Evolutionary conservation across 305 asterid genomes (phyloP), one percentile per base, ranked within the genome.

Genomic region (Salvia sclarea): DNA sequence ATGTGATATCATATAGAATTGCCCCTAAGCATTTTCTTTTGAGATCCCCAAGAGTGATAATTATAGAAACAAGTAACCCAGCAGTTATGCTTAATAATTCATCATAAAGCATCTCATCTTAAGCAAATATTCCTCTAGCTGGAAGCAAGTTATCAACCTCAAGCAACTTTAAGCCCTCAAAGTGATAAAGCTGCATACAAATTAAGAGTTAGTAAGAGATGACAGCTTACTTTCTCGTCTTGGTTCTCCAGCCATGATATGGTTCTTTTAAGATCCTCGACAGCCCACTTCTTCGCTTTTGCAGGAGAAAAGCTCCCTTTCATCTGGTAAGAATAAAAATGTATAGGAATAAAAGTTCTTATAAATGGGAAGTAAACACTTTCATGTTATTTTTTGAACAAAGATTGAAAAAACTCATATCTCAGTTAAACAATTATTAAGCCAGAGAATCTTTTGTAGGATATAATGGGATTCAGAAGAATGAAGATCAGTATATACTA

Each of bases 251-350:
- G 89, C 98, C 97, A 93, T 59, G 84, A 80, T 57, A 87, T 64
- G 33, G 96, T 93, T 72, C 82, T 85, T 57, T 72, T 75, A 54
- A 90, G 82, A 82, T 93, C 98, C 66, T 85, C 90, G 43, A 60
- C 49, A 55, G 97, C 98, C 97, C 98, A 93, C 73, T 82, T 85
- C 83, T 88, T 88, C 56, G 82, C 91, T 81, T 75, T 77, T 60
- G 84, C 72, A 52, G 92, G 86, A 76, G 89, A 74, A 78, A 90
- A 85, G 12, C 40, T 38, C 58, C 85, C 81, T 73, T 75, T 82
- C 49, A 62, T 66, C 84, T 74, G 82, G 55, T 76, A 64, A 68
- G 75, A 71, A 69, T 40, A 40, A 2, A 38, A 55, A 49, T 31
- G 38, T 37, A 69, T 64, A 17, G 40, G 14, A 52, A 58, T 47